phyloP scores from a whole-genome alignment of 2,329 filamentous ascomycete species.

The Akanthomyces uredinophilus region DNA sequence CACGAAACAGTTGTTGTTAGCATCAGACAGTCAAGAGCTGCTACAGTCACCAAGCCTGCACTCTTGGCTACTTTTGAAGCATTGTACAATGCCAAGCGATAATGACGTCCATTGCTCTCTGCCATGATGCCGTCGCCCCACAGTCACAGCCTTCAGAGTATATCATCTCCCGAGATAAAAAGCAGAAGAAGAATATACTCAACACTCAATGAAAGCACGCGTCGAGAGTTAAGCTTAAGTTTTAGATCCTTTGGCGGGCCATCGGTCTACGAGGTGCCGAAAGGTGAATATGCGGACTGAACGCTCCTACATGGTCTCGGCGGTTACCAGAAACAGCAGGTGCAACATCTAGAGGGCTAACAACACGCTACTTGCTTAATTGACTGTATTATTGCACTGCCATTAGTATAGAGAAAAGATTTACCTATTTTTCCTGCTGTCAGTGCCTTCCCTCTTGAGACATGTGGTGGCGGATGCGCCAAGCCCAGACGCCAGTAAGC shows the following conservation, averaged over 20 bases:
- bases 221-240: not conserved
- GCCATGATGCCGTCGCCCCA: constrained; percentile 5
- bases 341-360: not conserved
- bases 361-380: not conserved
- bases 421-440: not conserved
- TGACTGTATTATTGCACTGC: not conserved
- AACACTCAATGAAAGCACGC: no score
- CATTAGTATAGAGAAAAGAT: not conserved
- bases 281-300: not conserved
- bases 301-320: not conserved
- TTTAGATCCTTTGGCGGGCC: not conserved
- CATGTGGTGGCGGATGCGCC: not conserved
- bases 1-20: no score
- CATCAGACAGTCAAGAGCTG: not conserved
- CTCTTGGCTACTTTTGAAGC: not conserved
- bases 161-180: not conserved
- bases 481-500: constrained; percentile 1
- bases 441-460: not conserved
- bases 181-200: not conserved
- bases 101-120: not conserved
- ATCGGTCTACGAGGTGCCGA: not conserved
- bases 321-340: not conserved
- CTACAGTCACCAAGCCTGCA: no score
- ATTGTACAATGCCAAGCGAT: not conserved
- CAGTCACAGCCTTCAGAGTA: not conserved